phyloP scores from a whole-genome alignment of 2,329 filamentous ascomycete species.

The Sclerotinia borealis region DNA sequence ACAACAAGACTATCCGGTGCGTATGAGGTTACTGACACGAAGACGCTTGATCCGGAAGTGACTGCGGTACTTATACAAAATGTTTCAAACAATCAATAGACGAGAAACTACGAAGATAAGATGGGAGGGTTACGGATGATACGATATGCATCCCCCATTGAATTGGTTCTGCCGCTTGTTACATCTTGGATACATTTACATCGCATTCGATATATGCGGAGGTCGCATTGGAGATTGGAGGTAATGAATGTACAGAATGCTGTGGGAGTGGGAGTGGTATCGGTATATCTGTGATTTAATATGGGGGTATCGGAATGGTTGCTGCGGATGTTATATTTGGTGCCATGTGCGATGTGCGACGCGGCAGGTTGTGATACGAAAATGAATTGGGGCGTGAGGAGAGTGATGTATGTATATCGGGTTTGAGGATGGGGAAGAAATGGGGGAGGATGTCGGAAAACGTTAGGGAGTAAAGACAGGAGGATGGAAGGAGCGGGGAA shows the following conservation, averaged over 20 bases:
- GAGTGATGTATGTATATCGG: not conserved
- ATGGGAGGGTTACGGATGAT: not conserved
- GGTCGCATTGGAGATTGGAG: not conserved
- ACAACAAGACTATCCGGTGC: not conserved
- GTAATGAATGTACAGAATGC: not conserved
- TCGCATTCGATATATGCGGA: slow-evolving; percentile 2
- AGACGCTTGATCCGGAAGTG: not conserved
- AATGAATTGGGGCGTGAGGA: not conserved
- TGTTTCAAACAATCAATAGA: not conserved
- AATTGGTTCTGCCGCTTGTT: not conserved
- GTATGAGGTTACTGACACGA: not conserved
- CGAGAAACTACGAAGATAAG: not conserved
- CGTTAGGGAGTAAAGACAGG: not conserved
- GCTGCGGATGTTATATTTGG: not conserved
- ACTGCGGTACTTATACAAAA: not conserved
- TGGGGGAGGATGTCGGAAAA: not conserved
- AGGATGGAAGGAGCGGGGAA: not conserved
- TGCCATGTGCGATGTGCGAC: not conserved
- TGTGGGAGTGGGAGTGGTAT: not conserved
- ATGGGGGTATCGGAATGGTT: not conserved
- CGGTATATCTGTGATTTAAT: not conserved
- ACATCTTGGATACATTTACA: not conserved
- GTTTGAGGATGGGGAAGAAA: not conserved
- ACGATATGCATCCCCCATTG: not conserved
- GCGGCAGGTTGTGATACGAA: not conserved